Evolutionary conservation across 371 early-diverging fungal species (phyloP).

Genomic region (Mucor plumbeus): DNA sequence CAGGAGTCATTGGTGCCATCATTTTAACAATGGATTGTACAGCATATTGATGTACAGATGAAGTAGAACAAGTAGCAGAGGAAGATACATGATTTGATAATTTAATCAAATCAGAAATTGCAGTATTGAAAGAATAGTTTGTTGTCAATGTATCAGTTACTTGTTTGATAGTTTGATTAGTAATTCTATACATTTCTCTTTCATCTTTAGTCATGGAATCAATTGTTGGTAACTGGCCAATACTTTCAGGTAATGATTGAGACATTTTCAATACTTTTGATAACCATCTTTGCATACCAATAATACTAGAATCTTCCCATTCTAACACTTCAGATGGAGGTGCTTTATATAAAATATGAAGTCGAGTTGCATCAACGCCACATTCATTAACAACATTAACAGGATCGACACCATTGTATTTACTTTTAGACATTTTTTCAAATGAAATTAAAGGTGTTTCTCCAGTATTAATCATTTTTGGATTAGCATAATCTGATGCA

Average conservation of each 20-base stretch:
- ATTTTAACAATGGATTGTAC: conserved; percentile 67
- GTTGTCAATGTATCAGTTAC: conserved; percentile 65
- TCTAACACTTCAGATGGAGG: conserved; percentile 89
- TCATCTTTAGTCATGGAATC: conserved; percentile 59
- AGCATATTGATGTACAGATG: conserved; percentile 62
- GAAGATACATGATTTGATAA: conserved; percentile 68
- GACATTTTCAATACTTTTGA: conserved; percentile 53
- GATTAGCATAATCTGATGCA: conserved; percentile 53
- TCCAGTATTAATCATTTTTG: conserved; percentile 70
- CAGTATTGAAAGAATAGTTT: conserved; percentile 78
- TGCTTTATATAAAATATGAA: conserved; percentile 90
- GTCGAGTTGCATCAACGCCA: conserved; percentile 87
- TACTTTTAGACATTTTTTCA: conserved; percentile 97
- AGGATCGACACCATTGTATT: conserved; percentile 94
- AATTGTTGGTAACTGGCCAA: conserved; percentile 14
- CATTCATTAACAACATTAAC: conserved; percentile 60
- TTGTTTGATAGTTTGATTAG: conserved; percentile 56
- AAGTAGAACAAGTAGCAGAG: conserved; percentile 18
- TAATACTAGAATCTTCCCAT: conserved; percentile 91
- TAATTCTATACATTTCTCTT: conserved; percentile 57
- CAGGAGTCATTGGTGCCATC: conserved; percentile 81
- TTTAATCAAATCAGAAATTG: conserved; percentile 83
- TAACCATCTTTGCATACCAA: conserved; percentile 92
- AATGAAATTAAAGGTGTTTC: conserved; percentile 65
- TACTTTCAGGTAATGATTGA: conserved; percentile 5